Evolutionary conservation across 1,284 basidiomycete genomes (phyloP).

Genomic region (Ganoderma lingzhi): DNA sequence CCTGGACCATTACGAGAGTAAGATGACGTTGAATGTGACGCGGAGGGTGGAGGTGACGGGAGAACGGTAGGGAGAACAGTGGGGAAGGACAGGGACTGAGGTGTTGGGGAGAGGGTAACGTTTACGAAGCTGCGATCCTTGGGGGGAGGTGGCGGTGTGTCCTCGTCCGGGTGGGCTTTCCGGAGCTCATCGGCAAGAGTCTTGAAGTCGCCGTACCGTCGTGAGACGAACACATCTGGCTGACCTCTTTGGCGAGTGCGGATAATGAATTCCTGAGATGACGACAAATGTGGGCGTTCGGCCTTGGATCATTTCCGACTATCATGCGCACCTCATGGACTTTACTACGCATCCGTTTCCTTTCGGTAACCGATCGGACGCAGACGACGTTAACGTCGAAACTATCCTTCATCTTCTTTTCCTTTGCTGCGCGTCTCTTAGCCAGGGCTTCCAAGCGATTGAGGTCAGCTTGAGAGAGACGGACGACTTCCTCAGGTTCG

Average conservation of each 20-base stretch:
- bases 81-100: slow-evolving; percentile 13
- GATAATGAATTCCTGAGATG: slow-evolving; percentile 88
- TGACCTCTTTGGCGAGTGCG: slow-evolving; percentile 81
- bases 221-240: slow-evolving; percentile 87
- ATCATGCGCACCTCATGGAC: slow-evolving; percentile 76
- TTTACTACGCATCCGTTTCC: slow-evolving; percentile 83
- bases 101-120: slow-evolving; percentile 46
- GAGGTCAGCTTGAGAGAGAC: slow-evolving; percentile 84
- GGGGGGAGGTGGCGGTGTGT: slow-evolving; percentile 80
- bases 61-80: slow-evolving; percentile 15
- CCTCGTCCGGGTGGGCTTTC: slow-evolving; percentile 82
- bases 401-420: slow-evolving; percentile 53
- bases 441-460: slow-evolving; percentile 77
- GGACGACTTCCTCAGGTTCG: slow-evolving; percentile 87
- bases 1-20: slow-evolving; percentile 16
- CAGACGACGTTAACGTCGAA: slow-evolving; percentile 93
- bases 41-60: slow-evolving; percentile 21
- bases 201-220: slow-evolving; percentile 95
- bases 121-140: slow-evolving; percentile 85
- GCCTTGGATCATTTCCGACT: slow-evolving; percentile 17
- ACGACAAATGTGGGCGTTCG: neutral
- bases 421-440: slow-evolving; percentile 62
- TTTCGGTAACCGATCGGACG: slow-evolving; percentile 82
- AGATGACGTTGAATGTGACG: slow-evolving; percentile 18
- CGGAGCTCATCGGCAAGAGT: slow-evolving; percentile 89